A percentile compares a stretch with the other conserved stretches of the same genome.
phyloP scores from a whole-genome alignment of 2,329 filamentous ascomycete genomes.

The Phaeoacremonium minimum region DNA sequence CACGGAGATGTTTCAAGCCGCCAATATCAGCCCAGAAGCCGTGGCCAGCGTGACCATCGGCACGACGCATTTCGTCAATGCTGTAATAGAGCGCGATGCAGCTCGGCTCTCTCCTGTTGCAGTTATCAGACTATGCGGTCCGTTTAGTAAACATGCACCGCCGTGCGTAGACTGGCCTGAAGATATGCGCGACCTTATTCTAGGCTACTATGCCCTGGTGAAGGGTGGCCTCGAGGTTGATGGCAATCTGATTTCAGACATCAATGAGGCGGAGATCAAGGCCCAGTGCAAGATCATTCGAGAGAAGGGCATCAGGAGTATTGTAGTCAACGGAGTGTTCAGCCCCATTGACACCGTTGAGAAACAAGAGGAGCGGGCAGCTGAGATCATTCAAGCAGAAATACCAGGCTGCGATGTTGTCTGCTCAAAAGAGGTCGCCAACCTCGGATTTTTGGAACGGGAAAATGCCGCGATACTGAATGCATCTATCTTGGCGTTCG shows the following conservation, averaged over 20 bases:
- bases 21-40: conserved; percentile 23
- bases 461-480: conserved; percentile 65
- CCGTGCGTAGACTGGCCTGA: conserved; percentile 50
- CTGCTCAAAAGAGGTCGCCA: conserved; percentile 47
- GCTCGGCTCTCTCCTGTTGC: conserved; percentile 44
- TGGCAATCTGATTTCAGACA: conserved; percentile 37
- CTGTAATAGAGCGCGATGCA: conserved; percentile 49
- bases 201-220: conserved; percentile 38
- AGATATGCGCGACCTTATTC: conserved; percentile 40
- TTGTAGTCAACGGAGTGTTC: conserved; percentile 47
- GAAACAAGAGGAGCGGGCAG: conserved; percentile 43
- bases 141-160: conserved; percentile 45
- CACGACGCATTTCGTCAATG: conserved; percentile 56
- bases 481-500: conserved; percentile 55
- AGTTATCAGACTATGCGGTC: conserved; percentile 49
- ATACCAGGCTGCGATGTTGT: conserved; percentile 40
- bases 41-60: conserved; percentile 48
- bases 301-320: conserved; percentile 35
- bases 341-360: conserved; percentile 46
- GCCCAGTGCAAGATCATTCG: conserved; percentile 31
- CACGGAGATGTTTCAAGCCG: conserved; percentile 32
- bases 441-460: conserved; percentile 52
- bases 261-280: conserved; percentile 35
- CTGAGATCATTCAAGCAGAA: conserved; percentile 32
- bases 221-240: conserved; percentile 50